Evolutionary conservation across 495 filamentous ascomycete genomes (phyloP).

Genomic region (Lasiosphaeria ovina): DNA sequence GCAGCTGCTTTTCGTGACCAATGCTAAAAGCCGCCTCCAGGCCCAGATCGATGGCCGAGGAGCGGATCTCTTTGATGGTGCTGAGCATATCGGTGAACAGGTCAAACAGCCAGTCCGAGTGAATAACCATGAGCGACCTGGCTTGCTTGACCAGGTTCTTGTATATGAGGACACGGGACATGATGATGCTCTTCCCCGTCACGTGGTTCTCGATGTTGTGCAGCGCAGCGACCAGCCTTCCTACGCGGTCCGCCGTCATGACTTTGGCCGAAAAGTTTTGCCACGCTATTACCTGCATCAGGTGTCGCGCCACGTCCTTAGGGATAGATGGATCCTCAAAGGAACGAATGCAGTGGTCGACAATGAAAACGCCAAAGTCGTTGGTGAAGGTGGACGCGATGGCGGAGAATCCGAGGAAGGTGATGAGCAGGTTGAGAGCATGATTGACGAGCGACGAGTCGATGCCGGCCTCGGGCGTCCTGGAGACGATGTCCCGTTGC

Average conservation of each 20-base stretch:
- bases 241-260: slow-evolving; percentile 67
- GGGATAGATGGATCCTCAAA: slow-evolving; percentile 56
- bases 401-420: slow-evolving; percentile 66
- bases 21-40: slow-evolving; percentile 61
- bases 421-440: slow-evolving; percentile 69
- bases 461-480: slow-evolving; percentile 45
- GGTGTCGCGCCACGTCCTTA: slow-evolving; percentile 72
- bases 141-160: slow-evolving; percentile 67
- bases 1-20: slow-evolving; percentile 62
- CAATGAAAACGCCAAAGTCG: slow-evolving; percentile 73
- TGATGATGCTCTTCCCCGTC: slow-evolving; percentile 72
- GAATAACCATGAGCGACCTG: slow-evolving; percentile 60
- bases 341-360: slow-evolving; percentile 72
- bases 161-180: slow-evolving; percentile 73
- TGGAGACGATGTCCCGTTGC: slow-evolving; percentile 67
- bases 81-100: slow-evolving; percentile 80
- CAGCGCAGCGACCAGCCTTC: slow-evolving; percentile 64
- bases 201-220: slow-evolving; percentile 69
- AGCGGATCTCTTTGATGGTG: slow-evolving; percentile 68
- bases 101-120: slow-evolving; percentile 74
- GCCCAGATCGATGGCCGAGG: slow-evolving; percentile 70
- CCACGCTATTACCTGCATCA: slow-evolving; percentile 72
- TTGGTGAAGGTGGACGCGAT: slow-evolving; percentile 64
- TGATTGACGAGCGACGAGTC: slow-evolving; percentile 69
- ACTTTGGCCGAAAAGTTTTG: slow-evolving; percentile 73